These are phyloP conservation scores for Schizosaccharomyces lindneri DNA, from an alignment of 805 yeast species.

Conservation along the genomic window DNA sequence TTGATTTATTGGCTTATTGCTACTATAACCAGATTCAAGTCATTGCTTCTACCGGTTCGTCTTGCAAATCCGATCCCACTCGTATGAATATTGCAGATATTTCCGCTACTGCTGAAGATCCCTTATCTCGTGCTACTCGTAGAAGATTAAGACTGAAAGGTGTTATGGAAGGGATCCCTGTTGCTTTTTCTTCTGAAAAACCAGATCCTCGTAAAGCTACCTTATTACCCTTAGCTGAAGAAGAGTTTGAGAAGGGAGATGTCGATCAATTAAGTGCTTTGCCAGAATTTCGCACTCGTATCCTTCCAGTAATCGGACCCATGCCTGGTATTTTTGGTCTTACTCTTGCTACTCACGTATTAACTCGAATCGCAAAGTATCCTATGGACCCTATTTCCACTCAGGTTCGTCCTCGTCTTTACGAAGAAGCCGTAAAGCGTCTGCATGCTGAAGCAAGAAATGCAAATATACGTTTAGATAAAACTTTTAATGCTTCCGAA, in stretches of 20 bases:
- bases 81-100: slow-evolving; percentile 75
- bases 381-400: slow-evolving; percentile 50
- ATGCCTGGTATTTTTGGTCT: slow-evolving; percentile 94
- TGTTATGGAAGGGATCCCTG: slow-evolving; percentile 50
- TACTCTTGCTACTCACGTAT: slow-evolving; percentile 59
- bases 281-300: slow-evolving; percentile 76
- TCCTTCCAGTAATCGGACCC: slow-evolving; percentile 85
- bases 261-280: slow-evolving; percentile 74
- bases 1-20: slow-evolving; percentile 60
- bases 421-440: slow-evolving; percentile 51
- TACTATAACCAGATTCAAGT: slow-evolving; percentile 35
- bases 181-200: slow-evolving; percentile 80
- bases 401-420: slow-evolving; percentile 59
- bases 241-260: slow-evolving; percentile 52
- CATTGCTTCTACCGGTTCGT: slow-evolving; percentile 89
- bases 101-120: slow-evolving; percentile 78
- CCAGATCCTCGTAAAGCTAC: slow-evolving; percentile 89
- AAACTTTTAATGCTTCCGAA: slow-evolving; percentile 40
- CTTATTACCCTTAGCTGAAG: slow-evolving; percentile 61
- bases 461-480: slow-evolving; percentile 45
- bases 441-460: slow-evolving; percentile 59
- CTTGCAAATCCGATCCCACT: slow-evolving; percentile 86
- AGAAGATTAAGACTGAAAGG: slow-evolving; percentile 63
- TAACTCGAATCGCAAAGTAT: slow-evolving; percentile 63
- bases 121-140: slow-evolving; percentile 68